Percentiles rank a stretch among this genome's conserved stretches.
These are phyloP conservation scores for Ogataea haglerorum DNA, from an alignment of 805 yeast genomes.

Conservation along the genomic window DNA sequence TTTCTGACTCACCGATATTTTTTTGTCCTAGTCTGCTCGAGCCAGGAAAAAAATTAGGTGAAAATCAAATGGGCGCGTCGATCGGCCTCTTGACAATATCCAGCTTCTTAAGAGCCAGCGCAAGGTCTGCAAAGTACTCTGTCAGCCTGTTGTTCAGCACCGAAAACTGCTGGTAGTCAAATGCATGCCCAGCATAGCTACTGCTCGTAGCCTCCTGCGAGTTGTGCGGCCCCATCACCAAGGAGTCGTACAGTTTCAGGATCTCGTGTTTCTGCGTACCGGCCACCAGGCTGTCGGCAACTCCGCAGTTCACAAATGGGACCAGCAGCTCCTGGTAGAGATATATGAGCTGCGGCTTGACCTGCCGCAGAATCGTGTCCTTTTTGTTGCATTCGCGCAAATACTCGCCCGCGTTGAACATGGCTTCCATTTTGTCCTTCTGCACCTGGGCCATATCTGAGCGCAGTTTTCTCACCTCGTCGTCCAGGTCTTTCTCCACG, in stretches of 20 bases:
- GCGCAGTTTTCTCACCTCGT: not conserved
- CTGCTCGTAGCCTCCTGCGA: not conserved
- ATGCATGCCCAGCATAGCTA: not conserved
- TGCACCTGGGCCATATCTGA: not conserved
- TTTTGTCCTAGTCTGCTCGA: conserved; percentile 7
- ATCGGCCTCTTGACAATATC: not conserved
- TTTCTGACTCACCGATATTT: conserved; percentile 6
- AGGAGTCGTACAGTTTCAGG: conserved; percentile 4
- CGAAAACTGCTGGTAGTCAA: not conserved
- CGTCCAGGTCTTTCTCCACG: not conserved
- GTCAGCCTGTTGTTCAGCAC: conserved; percentile 6
- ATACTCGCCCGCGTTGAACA: not conserved
- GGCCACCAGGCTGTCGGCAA: not conserved
- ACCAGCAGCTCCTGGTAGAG: conserved; percentile 16
- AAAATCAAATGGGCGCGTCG: conserved; percentile 7
- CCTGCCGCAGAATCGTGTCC: not conserved
- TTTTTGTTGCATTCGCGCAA: not conserved
- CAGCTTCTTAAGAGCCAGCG: conserved; percentile 1
- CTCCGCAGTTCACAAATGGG: conserved; percentile 14
- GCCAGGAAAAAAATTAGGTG: not conserved
- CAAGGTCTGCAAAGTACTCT: conserved; percentile 14
- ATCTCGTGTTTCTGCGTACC: conserved; percentile 2
- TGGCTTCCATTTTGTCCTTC: not conserved
- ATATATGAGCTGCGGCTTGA: conserved; percentile 10
- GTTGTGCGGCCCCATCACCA: not conserved